Base-by-base conservation (phyloP, 192 early-diverging fungal genomes). In the Coemansia reversa region DNA sequence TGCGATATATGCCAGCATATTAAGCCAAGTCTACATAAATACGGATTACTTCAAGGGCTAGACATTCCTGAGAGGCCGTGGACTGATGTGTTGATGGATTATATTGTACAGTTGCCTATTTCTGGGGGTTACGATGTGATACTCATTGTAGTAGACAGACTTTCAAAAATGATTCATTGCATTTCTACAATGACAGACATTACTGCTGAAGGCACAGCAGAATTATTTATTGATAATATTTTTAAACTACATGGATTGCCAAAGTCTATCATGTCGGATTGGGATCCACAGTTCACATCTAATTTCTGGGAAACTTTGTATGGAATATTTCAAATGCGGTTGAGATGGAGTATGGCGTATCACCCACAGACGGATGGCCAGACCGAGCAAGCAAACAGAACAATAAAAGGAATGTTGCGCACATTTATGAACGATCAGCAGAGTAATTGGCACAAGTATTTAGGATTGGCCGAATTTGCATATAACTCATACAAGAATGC, bases 81-180 rank as follows among this genome's bases (percentile, higher is more conserved):
- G 66, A 28, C 58, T 3, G 59, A 65, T 16, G 25, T 75, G 0
- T 50, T 24, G 7, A 68, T 75, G 72, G 72, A 69, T 27, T 66
- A 62, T 45, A 66, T 75, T 11, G 53, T 45, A 0, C 52, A 30
- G 6, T 49, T 68, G 9, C 73, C 73, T 0, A 33, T 24, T 8
- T 54, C 67, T 1, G n/a, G 16, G 0, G 51, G 59, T 4, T 60
- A 39, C 23, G 59, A 58, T 19, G 49, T 66, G 0, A 69, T 75
- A 0, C 16, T 68, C 0, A 56, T 68, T 0, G 73, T 65, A 0
- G 62, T 75, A 0, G 58, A 69, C 18, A 1, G 63, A 0, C 33
- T 75, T 2, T 54, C 66, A 2, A 70, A 63, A 14, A 64, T 70
- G 62, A 16, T 32, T 1, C 55, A 65, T 7, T 55, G 20, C 3